Evolutionary conservation across 495 filamentous ascomycete species (phyloP).

Genomic region (Annulohypoxylon moriforme): DNA sequence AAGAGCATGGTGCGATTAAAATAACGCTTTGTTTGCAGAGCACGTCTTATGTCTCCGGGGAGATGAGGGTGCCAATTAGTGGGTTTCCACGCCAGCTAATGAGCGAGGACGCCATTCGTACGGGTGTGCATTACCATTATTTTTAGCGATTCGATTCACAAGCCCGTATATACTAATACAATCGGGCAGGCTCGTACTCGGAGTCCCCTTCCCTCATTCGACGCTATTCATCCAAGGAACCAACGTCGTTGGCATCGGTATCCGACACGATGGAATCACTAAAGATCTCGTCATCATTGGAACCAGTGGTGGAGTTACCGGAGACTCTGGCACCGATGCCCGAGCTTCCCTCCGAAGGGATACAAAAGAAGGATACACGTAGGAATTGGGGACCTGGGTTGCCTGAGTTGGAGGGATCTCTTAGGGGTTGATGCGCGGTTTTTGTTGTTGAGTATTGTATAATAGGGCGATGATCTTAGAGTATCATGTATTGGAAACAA

Average conservation of each 20-base stretch:
- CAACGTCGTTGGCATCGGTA: neutral
- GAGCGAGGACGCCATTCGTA: neutral
- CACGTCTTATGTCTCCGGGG: neutral
- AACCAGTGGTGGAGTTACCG: neutral
- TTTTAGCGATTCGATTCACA: neutral
- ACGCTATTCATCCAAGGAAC: neutral
- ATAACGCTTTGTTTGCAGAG: neutral
- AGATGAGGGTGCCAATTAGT: neutral
- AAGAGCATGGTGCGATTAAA: neutral
- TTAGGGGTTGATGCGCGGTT: neutral
- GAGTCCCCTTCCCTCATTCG: too few species aligned
- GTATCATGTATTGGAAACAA: neutral
- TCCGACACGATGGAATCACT: neutral
- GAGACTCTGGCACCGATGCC: neutral
- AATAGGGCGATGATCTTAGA: neutral
- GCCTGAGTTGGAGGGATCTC: neutral
- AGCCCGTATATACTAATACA: neutral
- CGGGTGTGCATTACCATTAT: neutral
- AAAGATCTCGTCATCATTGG: neutral
- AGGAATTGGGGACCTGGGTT: neutral
- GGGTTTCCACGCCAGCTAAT: conserved; percentile 7
- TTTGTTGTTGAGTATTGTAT: neutral
- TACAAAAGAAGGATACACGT: neutral
- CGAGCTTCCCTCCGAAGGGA: neutral
- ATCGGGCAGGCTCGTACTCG: neutral